Base-by-base conservation (phyloP, 208 protist genomes). In the Lotmaria passim region DNA sequence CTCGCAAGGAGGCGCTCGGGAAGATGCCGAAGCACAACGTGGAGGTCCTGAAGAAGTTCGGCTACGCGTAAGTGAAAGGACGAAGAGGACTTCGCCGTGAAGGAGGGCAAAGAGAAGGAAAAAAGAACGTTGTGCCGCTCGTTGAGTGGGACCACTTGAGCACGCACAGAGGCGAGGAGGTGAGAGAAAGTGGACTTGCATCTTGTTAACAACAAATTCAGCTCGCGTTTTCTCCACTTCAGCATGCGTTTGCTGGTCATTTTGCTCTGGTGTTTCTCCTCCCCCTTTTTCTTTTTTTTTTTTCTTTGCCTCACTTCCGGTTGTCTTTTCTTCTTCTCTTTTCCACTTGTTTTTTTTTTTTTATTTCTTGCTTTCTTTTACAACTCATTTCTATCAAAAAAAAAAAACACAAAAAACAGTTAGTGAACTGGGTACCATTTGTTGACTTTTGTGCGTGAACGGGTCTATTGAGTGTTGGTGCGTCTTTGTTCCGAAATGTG, bases 1-100 rank as follows among this genome's bases (percentile, higher is more conserved):
- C 85, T 31, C 89, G 86, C 73, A 89, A 90, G 78, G 83, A 50
- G 41, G 90, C 90, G n/a, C 69, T 93, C 21, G 55, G 55, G 15
- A 93, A 93, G 86, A 93, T 95, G 83, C 79, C 85, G 47, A 87
- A 89, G 82, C 80, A 92, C 61, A 91, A 94, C 81, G 85, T 94
- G 38, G 87, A 76, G 73, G 82, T 96, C 52, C 82, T 96, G 69
- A 93, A 93, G 81, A 96, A 96, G 85, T 96, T 93, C 66, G 91
- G 91, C 63, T 90, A 86, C 78, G 86, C 91, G 68, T 94, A 90
- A 46, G 87, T 51, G 28, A 5, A 48, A 39, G 31, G 23, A 55
- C 1, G 33, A 38, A 44, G n/a, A n/a, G n/a, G n/a, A n/a, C n/a
- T n/a, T n/a, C n/a, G n/a, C n/a, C n/a, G n/a, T n/a, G n/a, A n/a